phyloP scores from a whole-genome alignment of 2,329 filamentous ascomycete species.

The Fusarium papillatum region DNA sequence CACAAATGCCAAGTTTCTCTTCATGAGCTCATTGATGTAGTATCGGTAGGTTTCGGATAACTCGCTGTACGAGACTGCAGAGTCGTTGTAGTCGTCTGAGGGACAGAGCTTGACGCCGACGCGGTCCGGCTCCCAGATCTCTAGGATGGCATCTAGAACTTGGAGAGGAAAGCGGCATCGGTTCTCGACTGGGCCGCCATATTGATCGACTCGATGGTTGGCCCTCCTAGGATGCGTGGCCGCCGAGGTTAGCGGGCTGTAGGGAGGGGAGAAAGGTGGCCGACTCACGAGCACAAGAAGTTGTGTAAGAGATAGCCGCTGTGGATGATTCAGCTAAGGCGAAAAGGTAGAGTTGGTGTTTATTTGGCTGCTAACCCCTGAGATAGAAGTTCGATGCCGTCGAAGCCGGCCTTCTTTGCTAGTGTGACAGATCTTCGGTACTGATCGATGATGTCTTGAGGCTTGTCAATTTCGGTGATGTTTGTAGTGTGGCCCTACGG shows the following conservation, averaged over 20 bases:
- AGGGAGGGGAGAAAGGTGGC: too few species aligned
- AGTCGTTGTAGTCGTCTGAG: conserved; percentile 15
- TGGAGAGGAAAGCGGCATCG: conserved; percentile 15
- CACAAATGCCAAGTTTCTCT: neutral
- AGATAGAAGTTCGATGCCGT: conserved; percentile 6
- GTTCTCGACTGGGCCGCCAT: conserved; percentile 8
- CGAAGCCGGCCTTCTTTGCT: conserved; percentile 8
- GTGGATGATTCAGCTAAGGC: neutral
- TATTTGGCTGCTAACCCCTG: conserved; percentile 7
- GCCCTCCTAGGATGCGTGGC: neutral
- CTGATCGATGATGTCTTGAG: neutral
- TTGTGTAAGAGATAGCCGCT: too few species aligned
- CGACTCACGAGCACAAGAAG: too few species aligned
- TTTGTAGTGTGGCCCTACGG: conserved; percentile 9
- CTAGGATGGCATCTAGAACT: neutral
- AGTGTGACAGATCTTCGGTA: neutral
- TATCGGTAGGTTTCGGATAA: neutral
- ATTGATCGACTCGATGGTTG: neutral
- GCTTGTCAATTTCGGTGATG: neutral
- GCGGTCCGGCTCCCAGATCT: neutral
- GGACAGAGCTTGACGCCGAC: conserved; percentile 15
- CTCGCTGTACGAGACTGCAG: neutral
- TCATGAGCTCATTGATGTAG: conserved; percentile 4
- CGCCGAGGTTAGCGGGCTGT: too few species aligned
- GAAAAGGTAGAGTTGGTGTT: neutral